These are phyloP conservation scores for Malassezia restricta DNA, from an alignment of 1,284 basidiomycete species.

Conservation along the genomic window DNA sequence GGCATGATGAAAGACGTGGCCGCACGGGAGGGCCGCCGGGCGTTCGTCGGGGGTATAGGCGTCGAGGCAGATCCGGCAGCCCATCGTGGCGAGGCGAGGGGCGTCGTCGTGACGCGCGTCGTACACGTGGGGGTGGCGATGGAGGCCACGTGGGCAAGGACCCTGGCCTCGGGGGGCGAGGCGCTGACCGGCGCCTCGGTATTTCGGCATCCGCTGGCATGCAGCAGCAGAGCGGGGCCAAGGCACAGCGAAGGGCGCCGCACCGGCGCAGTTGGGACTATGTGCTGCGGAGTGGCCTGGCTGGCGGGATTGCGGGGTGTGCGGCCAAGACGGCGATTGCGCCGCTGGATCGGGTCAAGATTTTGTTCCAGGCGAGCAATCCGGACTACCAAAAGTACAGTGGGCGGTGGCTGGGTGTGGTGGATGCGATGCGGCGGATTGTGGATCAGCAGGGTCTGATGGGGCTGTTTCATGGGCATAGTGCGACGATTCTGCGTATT, in stretches of 20 bases:
- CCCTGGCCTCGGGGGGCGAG: neutral
- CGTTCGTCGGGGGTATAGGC: slow-evolving; percentile 4
- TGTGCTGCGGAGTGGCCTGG: slow-evolving; percentile 66
- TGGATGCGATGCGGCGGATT: slow-evolving; percentile 68
- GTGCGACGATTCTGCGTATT: slow-evolving; percentile 61
- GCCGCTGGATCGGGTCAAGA: slow-evolving; percentile 94
- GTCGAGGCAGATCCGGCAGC: slow-evolving; percentile 13
- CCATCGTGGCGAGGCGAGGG: neutral
- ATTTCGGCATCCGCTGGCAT: neutral
- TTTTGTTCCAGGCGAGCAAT: slow-evolving; percentile 93
- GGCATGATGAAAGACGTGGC: slow-evolving; percentile 11
- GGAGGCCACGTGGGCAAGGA: neutral
- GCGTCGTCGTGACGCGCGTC: neutral
- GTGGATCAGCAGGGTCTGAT: slow-evolving; percentile 60
- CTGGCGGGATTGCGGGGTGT: slow-evolving; percentile 85
- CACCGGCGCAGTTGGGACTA: slow-evolving; percentile 55
- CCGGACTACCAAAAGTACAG: slow-evolving; percentile 88
- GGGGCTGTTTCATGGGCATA: slow-evolving; percentile 88
- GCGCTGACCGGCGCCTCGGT: neutral
- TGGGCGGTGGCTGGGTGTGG: slow-evolving; percentile 73
- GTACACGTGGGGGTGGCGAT: neutral
- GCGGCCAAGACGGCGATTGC: slow-evolving; percentile 96
- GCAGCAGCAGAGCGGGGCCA: neutral
- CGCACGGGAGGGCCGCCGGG: slow-evolving; percentile 15
- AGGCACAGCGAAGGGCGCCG: neutral